Percentiles rank a stretch among this genome's conserved stretches.
phyloP scores from a whole-genome alignment of 2,329 filamentous ascomycete genomes.

The Sclerotiophoma versabilis region DNA sequence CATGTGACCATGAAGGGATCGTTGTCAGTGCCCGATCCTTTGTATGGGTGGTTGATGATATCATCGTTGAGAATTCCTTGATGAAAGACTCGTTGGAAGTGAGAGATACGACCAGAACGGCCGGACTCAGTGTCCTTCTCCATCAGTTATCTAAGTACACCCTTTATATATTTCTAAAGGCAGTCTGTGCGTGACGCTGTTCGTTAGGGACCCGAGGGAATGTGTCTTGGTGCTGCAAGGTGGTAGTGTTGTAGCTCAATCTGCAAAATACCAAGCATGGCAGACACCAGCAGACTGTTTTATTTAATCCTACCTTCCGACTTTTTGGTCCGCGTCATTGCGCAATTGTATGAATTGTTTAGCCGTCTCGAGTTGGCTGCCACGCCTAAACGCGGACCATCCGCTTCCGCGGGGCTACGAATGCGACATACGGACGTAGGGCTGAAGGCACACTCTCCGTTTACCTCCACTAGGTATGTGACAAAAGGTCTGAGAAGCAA shows the following conservation, averaged over 20 bases:
- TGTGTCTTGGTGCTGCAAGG: background rate
- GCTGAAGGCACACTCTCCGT: background rate
- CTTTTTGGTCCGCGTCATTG: conserved; percentile 12
- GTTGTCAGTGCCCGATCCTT: conserved; percentile 65
- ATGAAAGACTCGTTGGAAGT: conserved; percentile 59
- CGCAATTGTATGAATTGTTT: background rate
- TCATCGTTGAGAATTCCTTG: conserved; percentile 65
- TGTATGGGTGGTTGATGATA: conserved; percentile 58
- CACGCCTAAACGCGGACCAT: conserved; percentile 9
- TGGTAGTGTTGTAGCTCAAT: background rate
- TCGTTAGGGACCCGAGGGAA: background rate
- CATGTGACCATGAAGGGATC: conserved; percentile 74
- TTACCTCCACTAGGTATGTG: no score
- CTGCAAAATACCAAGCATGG: background rate
- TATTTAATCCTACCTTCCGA: background rate
- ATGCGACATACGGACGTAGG: background rate
- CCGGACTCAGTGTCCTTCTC: conserved; percentile 13
- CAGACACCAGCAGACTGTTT: conserved; percentile 1
- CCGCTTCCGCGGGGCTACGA: background rate
- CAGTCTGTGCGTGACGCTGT: background rate
- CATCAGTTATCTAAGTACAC: background rate
- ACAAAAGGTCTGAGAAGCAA: no score
- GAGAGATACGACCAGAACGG: conserved; percentile 10
- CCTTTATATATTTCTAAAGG: background rate
- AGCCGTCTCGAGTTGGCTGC: background rate